Evolutionary conservation across 83 land plant genomes (phyloP).

Genomic region (Picea abies): DNA sequence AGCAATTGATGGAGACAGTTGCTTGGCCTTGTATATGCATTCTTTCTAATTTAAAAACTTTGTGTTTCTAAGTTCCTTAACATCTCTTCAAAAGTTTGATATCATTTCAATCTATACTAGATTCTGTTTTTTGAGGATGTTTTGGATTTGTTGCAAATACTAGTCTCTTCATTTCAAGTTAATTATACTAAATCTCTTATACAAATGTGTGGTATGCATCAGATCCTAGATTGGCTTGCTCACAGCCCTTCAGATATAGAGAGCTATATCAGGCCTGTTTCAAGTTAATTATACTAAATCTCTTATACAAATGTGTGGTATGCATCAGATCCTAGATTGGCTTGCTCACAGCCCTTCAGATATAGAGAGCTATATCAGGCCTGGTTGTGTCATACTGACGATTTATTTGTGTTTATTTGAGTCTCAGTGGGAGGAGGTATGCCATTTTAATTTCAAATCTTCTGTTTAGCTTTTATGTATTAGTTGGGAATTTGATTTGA

Average conservation of each 20-base stretch:
- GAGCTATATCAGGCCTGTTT: conserved; percentile 42
- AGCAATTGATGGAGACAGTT: not conserved
- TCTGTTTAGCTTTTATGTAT: not conserved
- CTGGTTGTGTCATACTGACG: conserved; percentile 35
- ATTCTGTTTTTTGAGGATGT: not conserved
- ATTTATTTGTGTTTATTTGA: conserved; percentile 26
- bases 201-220: conserved; percentile 5
- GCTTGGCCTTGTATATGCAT: not conserved
- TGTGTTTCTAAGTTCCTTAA: not conserved
- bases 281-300: not conserved
- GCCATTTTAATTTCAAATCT: not conserved
- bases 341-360: conserved; percentile 28
- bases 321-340: conserved; percentile 39
- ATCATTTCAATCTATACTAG: not conserved
- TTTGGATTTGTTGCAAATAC: not conserved
- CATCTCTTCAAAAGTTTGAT: not conserved
- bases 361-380: conserved; percentile 41
- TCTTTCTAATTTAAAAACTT: not conserved
- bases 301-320: conserved; percentile 1
- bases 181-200: not conserved
- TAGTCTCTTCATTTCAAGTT: not conserved
- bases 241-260: conserved; percentile 30
- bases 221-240: conserved; percentile 43
- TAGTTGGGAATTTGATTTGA: not conserved
- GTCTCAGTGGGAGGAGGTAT: conserved; percentile 30